phyloP scores from a whole-genome alignment of 148 eudicot genomes.

The Rheum nobile region DNA sequence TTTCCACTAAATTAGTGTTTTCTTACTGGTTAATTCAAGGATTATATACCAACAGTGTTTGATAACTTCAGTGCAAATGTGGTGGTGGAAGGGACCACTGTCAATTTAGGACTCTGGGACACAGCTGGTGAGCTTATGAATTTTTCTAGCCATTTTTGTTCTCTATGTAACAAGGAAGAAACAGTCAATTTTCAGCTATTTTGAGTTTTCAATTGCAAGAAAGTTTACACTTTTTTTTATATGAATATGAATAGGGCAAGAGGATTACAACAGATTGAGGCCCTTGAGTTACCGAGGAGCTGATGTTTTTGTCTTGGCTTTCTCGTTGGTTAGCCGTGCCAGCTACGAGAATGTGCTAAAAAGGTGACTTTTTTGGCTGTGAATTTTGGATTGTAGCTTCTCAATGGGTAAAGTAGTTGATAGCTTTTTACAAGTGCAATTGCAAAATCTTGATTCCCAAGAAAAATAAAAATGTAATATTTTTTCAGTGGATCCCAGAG shows the following conservation, averaged over 20 bases:
- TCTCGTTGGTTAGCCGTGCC: slow-evolving; percentile 94
- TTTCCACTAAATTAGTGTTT: neutral
- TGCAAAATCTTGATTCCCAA: slow-evolving; percentile 16
- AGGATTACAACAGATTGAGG: slow-evolving; percentile 89
- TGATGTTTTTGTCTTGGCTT: slow-evolving; percentile 92
- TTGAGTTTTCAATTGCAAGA: neutral
- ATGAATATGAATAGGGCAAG: slow-evolving; percentile 54
- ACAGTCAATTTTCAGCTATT: neutral
- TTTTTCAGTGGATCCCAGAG: slow-evolving; percentile 95
- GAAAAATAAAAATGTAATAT: neutral
- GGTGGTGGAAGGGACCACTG: slow-evolving; percentile 84
- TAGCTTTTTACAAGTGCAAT: neutral
- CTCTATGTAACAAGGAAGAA: neutral
- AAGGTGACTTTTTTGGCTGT: slow-evolving; percentile 42
- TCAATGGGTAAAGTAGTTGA: slow-evolving; percentile 2
- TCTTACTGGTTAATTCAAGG: slow-evolving; percentile 31
- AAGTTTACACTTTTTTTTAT: neutral
- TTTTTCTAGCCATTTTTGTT: neutral
- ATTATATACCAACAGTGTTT: slow-evolving; percentile 92
- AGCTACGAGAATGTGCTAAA: slow-evolving; percentile 89
- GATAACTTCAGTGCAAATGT: slow-evolving; percentile 99
- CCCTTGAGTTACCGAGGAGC: slow-evolving; percentile 96
- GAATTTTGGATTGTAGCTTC: neutral
- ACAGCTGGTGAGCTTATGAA: slow-evolving; percentile 63
- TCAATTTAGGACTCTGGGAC: slow-evolving; percentile 97